Evolutionary conservation across 768 basidiomycete species (phyloP).

Genomic region (Gloeophyllum trabeum): DNA sequence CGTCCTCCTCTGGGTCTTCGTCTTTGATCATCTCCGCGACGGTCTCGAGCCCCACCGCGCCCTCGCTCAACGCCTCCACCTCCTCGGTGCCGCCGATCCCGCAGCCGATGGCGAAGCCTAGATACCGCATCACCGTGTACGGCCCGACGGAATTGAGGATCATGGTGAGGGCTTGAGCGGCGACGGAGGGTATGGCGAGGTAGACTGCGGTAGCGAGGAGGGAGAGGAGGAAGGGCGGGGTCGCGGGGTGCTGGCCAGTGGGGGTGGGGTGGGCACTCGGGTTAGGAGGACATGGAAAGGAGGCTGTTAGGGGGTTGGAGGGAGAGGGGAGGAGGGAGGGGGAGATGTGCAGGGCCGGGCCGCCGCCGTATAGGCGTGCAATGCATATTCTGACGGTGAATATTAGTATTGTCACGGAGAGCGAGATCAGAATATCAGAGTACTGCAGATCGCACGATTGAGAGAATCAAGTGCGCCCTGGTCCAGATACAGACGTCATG

Average conservation of each 20-base stretch:
- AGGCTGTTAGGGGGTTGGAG: slow-evolving; percentile 58
- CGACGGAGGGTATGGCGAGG: slow-evolving; percentile 69
- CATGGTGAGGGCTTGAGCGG: slow-evolving; percentile 61
- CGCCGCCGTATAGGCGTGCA: slow-evolving; percentile 78
- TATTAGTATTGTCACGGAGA: slow-evolving; percentile 4
- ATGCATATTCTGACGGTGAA: slow-evolving; percentile 57
- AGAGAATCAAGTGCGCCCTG: no score
- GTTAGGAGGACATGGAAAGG: slow-evolving; percentile 28
- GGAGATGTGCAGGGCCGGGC: slow-evolving; percentile 62
- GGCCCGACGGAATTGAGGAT: slow-evolving; percentile 73
- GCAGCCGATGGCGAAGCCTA: slow-evolving; percentile 72
- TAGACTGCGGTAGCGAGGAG: slow-evolving; percentile 82
- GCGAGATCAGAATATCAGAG: no score
- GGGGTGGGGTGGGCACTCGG: slow-evolving; percentile 25
- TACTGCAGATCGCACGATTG: no score
- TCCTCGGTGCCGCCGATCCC: slow-evolving; percentile 40
- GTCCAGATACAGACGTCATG: no score
- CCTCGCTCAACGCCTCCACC: slow-evolving; percentile 14
- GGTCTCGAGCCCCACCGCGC: slow-evolving; percentile 51
- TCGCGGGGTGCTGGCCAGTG: slow-evolving; percentile 54
- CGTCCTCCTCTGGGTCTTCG: not conserved
- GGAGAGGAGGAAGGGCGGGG: slow-evolving; percentile 74
- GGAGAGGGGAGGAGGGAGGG: slow-evolving; percentile 54
- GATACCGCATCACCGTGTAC: slow-evolving; percentile 62
- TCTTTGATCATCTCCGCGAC: slow-evolving; percentile 41